Evolutionary conservation across 2,329 filamentous ascomycete genomes (phyloP).

Genomic region (Aspergillus thermomutatus): DNA sequence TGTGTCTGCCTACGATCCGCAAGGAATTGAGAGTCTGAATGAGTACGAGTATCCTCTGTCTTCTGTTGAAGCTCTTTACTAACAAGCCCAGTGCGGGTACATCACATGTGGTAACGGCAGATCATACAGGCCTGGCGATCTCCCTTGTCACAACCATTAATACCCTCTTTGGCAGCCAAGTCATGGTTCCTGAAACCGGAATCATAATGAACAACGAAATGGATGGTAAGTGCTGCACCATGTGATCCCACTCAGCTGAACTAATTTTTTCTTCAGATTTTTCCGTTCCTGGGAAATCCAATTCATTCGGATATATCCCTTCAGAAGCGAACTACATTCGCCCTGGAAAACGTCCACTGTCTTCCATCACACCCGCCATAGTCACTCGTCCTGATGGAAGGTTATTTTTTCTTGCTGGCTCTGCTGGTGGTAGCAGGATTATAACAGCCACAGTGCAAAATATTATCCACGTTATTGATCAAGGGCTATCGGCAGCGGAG

Average conservation of each 20-base stretch:
- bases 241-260: background rate
- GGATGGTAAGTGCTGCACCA: constrained; percentile 48
- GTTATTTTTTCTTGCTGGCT: constrained; percentile 68
- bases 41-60: constrained; percentile 40
- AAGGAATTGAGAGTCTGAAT: constrained; percentile 61
- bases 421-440: constrained; percentile 79
- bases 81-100: constrained; percentile 44
- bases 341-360: constrained; percentile 76
- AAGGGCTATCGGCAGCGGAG: constrained; percentile 55
- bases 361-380: constrained; percentile 77
- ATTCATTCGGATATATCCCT: constrained; percentile 83
- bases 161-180: constrained; percentile 73
- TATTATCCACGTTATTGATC: constrained; percentile 69
- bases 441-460: constrained; percentile 75
- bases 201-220: constrained; percentile 69
- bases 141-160: constrained; percentile 86
- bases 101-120: constrained; percentile 60
- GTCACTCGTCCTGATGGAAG: constrained; percentile 63
- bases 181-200: constrained; percentile 79
- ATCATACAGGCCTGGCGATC: constrained; percentile 70
- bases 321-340: constrained; percentile 77
- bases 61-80: background rate
- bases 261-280: constrained; percentile 72
- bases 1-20: constrained; percentile 69
- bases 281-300: constrained; percentile 71